phyloP scores from a whole-genome alignment of 768 basidiomycete species.

The Russula earlei region DNA sequence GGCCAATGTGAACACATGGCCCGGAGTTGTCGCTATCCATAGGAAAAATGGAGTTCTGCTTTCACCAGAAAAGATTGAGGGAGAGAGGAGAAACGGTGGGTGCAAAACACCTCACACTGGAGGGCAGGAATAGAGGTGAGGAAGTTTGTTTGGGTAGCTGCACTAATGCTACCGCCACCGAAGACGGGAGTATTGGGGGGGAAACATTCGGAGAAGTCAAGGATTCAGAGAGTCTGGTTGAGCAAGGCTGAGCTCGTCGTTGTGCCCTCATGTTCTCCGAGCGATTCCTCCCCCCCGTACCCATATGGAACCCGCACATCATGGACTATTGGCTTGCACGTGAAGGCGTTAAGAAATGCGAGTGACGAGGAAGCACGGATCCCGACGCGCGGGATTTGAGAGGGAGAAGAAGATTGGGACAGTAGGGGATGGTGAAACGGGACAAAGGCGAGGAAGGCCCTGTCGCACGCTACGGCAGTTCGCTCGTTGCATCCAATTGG shows the following conservation, averaged over 20 bases:
- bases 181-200: background rate
- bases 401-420: background rate
- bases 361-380: background rate
- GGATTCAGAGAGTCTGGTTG: background rate
- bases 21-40: background rate
- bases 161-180: background rate
- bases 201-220: background rate
- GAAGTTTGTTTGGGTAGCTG: too few species aligned
- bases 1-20: conserved; percentile 9
- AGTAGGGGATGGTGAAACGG: conserved; percentile 5
- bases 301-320: conserved; percentile 1
- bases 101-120: background rate
- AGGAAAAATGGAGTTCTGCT: background rate
- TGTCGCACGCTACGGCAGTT: conserved; percentile 11
- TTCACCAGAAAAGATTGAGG: background rate
- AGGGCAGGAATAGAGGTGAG: too few species aligned
- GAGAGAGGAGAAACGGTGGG: background rate
- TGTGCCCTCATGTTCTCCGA: conserved; percentile 13
- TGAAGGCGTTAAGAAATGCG: background rate
- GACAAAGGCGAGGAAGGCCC: conserved; percentile 14
- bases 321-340: background rate
- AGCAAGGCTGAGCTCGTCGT: conserved; percentile 1
- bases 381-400: background rate
- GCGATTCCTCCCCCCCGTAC: conserved; percentile 1
- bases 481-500: conserved; percentile 5